Percentiles rank a stretch among this genome's conserved stretches.
Evolutionary conservation across 2,329 filamentous ascomycete species (phyloP).

Genomic region (Ilyonectria robusta): DNA sequence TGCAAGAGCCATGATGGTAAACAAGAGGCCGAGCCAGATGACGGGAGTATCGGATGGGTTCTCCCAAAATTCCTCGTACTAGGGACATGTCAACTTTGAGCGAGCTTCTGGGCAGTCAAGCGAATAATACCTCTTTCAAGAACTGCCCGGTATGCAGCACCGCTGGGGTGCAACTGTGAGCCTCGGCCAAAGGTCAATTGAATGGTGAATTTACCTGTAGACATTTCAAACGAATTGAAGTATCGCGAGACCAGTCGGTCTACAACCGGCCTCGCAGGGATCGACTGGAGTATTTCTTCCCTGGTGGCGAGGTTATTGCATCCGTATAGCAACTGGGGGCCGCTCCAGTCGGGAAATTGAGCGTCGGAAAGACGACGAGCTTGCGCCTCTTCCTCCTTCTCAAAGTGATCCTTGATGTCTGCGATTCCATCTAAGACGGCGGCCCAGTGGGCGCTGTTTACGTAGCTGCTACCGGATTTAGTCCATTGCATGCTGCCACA

Average conservation of each 20-base stretch:
- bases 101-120: neutral
- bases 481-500: constrained; percentile 50
- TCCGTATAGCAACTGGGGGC: constrained; percentile 53
- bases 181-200: neutral
- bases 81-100: neutral
- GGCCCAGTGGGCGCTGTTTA: constrained; percentile 56
- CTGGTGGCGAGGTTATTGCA: constrained; percentile 42
- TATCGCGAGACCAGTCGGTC: constrained; percentile 55
- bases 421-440: constrained; percentile 58
- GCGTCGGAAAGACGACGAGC: neutral
- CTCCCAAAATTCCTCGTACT: constrained; percentile 63
- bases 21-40: constrained; percentile 63
- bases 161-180: neutral
- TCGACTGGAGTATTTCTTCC: constrained; percentile 50
- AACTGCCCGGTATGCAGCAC: neutral
- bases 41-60: constrained; percentile 53
- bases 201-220: neutral
- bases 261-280: constrained; percentile 51
- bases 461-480: constrained; percentile 49
- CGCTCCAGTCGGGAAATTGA: neutral
- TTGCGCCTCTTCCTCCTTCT: constrained; percentile 35
- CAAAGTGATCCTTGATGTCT: constrained; percentile 55
- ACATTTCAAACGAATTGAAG: constrained; percentile 47
- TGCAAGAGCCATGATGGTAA: constrained; percentile 60
- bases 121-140: neutral